Evolutionary conservation across 192 early-diverging fungal species (phyloP), one percentile per base, ranked within the genome.

Genomic region (Podochytrium sp.): DNA sequence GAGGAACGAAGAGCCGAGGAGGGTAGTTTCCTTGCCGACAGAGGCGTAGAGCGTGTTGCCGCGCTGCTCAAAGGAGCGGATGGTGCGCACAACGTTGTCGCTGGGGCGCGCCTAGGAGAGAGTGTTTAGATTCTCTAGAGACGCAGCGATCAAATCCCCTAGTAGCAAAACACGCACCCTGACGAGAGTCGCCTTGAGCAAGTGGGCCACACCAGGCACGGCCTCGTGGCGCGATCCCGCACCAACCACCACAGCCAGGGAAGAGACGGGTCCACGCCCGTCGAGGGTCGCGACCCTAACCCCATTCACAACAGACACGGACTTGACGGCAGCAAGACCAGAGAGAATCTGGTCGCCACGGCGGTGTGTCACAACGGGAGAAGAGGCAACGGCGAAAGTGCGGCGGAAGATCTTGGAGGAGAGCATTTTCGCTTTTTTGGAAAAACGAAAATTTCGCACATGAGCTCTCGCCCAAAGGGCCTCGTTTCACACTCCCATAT

Each of bases 1-100:
- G 76, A 99, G 89, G 87, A 96, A 96, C 78, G 94, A 91, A 65
- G 93, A 91, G n/a, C 88, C 91, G 84, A 93, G 86, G 57, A 92
- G 81, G 74, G 95, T 83, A 83, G 87, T 85, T 76, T 99, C 97
- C 43, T 95, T 90, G 23, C 86, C 90, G 55, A 94, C 85, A 77
- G 88, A 84, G 34, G 97, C 85, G 50, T 89, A 90, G 72, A 98
- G 83, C 42, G 88, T 84, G 74, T 92, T 94, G 55, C 97, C 97
- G 56, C 92, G 86, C 53, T 96, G 86, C 87, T 96, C 95, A 57
- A 95, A 88, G 81, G 98, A 94, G 74, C 94, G 95, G 68, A 92
- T 80, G 53, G 89, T 91, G 63, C 94, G 92, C 81, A 94, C 90
- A 67, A 93, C 87, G 68, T 90, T 94, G 81, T 94, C 94, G 37